Base-by-base conservation (phyloP, 192 early-diverging fungal species). In the Kappamyces sp. region DNA sequence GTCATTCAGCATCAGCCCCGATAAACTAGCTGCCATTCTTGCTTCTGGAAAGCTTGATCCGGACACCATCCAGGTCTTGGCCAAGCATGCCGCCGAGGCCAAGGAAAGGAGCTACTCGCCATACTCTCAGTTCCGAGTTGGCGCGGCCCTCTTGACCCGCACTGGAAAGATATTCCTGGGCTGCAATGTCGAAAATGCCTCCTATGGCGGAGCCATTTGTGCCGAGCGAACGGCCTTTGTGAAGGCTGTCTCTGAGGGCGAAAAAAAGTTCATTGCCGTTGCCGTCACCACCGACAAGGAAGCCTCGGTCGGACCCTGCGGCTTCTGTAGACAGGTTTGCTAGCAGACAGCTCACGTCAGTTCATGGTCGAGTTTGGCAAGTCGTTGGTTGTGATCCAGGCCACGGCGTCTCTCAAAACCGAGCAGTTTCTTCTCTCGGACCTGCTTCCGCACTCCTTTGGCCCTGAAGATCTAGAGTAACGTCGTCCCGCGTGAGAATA, bases 91-190 rank as follows among this genome's bases (percentile, higher is more conserved):
- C 36, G 15, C 32, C 9, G 7, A 14, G 5, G 91, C 91, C 8
- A 87, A 86, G 49, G 68, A 79, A n/a, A 61, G 67, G 30, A 84
- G 91, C 1, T 93, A 96, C 66, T 83, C 81, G 11, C 93, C 93
- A 3, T 96, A 96, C 69, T 90, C 87, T 29, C 89, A 91, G 65
- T 94, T 94, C 67, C 79, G 87, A 15, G 91, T 96, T 15, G 93
- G 93, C 11, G 88, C 88, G 39, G 88, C 93, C 2, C 58, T 93
- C 37, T 69, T 89, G 38, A 73, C 86, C 6, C 73, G 74, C 43
- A 75, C 80, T 30, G 88, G 88, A 31, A 76, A 73, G 47, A 65
- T 80, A 11, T 80, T 57, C 40, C 41, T 62, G 6, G 93, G 93
- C 32, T 86, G 85, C 62, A 96, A 96, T 66, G 81, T 96, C 42